Conservation (phyloP, 306 rosid genomes). For the Quercus engelmannii region DNA sequence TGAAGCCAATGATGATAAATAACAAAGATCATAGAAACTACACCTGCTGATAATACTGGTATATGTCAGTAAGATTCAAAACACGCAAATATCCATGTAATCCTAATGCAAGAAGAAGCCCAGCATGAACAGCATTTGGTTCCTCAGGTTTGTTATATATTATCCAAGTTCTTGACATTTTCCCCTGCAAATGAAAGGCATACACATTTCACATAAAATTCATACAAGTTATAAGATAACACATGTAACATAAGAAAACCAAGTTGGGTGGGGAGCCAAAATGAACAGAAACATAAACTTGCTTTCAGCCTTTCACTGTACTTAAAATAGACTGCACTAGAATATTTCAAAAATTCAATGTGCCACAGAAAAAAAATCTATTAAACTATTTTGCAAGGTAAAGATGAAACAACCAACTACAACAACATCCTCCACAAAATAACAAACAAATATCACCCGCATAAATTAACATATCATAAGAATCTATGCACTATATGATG, state of each 20-base stretch:
- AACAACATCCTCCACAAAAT: not conserved
- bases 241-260: not conserved
- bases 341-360: not conserved
- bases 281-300: not conserved
- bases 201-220: slow-evolving; percentile 16
- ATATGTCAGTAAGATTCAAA: slow-evolving; percentile 69
- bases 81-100: slow-evolving; percentile 86
- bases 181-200: slow-evolving; percentile 63
- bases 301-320: too few relatives aligned
- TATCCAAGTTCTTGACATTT: slow-evolving; percentile 96
- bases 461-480: not conserved
- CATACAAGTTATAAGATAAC: slow-evolving; percentile 1
- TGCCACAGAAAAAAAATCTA: not conserved
- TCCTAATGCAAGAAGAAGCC: slow-evolving; percentile 91
- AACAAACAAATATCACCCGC: not conserved
- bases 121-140: slow-evolving; percentile 91
- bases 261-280: not conserved
- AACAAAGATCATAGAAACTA: slow-evolving; percentile 20
- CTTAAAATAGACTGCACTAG: not conserved
- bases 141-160: slow-evolving; percentile 81
- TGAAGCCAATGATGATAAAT: slow-evolving; percentile 10
- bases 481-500: not conserved
- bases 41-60: slow-evolving; percentile 81
- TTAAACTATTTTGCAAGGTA: not conserved
- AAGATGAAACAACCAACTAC: not conserved